phyloP scores from a whole-genome alignment of 164 flowering plant species.

The Cinnamomum chago region DNA sequence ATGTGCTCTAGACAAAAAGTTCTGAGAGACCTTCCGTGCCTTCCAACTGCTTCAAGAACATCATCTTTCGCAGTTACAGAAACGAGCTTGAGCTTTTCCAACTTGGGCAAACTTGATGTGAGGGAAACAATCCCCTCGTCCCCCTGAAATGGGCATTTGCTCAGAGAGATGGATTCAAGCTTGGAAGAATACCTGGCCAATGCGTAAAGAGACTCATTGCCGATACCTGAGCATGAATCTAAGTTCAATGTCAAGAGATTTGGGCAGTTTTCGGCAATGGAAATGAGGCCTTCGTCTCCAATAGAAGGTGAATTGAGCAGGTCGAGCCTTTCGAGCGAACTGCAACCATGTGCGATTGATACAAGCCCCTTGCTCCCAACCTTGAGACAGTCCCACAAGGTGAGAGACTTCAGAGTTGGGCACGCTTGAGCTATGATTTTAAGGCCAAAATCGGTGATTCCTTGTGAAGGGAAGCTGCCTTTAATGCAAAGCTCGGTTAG shows the following conservation, averaged over 20 bases:
- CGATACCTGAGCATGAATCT: slow-evolving; percentile 32
- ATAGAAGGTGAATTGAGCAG: slow-evolving; percentile 23
- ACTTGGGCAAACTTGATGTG: slow-evolving; percentile 5
- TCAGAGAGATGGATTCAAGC: slow-evolving; percentile 25
- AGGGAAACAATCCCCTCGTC: slow-evolving; percentile 24
- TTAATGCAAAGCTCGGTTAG: slow-evolving; percentile 31
- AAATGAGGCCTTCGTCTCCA: slow-evolving; percentile 22
- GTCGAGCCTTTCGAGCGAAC: slow-evolving; percentile 31
- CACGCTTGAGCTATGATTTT: slow-evolving; percentile 32
- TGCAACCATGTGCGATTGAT: slow-evolving; percentile 32
- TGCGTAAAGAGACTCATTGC: slow-evolving; percentile 29
- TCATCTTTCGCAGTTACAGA: background rate
- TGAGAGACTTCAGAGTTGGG: slow-evolving; percentile 25
- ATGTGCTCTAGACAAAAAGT: slow-evolving; percentile 9
- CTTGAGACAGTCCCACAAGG: slow-evolving; percentile 29
- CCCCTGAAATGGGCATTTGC: slow-evolving; percentile 23
- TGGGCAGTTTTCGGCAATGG: slow-evolving; percentile 28
- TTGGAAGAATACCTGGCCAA: slow-evolving; percentile 20
- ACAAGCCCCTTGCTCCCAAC: slow-evolving; percentile 27
- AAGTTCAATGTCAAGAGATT: slow-evolving; percentile 24
- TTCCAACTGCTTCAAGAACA: slow-evolving; percentile 9
- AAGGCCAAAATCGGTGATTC: slow-evolving; percentile 35
- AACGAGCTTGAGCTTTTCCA: slow-evolving; percentile 12
- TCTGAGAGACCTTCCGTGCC: slow-evolving; percentile 3
- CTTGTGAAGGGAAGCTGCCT: slow-evolving; percentile 24